phyloP scores from a whole-genome alignment of 345 rosid species.

The Acer campestre region DNA sequence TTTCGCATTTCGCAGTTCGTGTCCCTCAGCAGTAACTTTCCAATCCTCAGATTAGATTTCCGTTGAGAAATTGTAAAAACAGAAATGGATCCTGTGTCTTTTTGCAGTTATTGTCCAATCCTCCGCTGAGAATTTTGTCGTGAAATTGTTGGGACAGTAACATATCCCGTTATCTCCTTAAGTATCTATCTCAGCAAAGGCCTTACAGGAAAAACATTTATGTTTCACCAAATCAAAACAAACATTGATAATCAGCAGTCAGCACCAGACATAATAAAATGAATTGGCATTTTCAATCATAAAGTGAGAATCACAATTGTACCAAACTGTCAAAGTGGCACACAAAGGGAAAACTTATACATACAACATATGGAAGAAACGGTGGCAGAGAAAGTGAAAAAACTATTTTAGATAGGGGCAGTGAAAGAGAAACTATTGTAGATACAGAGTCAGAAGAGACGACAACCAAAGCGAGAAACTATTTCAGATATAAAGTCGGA shows the following conservation, averaged over 20 bases:
- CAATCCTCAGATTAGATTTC: not conserved
- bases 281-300: not conserved
- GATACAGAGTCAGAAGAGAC: not conserved
- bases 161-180: not conserved
- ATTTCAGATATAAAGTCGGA: too few species aligned
- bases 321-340: not conserved
- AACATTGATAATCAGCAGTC: not conserved
- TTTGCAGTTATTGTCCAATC: conserved; percentile 1
- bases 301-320: not conserved
- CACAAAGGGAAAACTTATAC: not conserved
- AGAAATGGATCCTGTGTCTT: not conserved
- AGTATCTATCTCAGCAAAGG: not conserved
- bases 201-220: not conserved
- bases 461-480: not conserved
- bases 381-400: too few species aligned
- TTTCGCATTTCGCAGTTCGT: not conserved
- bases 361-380: too few species aligned
- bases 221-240: conserved; percentile 7
- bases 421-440: not conserved
- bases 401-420: too few species aligned
- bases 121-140: not conserved
- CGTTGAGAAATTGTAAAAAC: not conserved
- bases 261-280: not conserved
- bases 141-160: not conserved
- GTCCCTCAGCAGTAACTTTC: not conserved